Evolutionary conservation across 371 early-diverging fungal genomes (phyloP).

Genomic region (Nematocida ironsii): DNA sequence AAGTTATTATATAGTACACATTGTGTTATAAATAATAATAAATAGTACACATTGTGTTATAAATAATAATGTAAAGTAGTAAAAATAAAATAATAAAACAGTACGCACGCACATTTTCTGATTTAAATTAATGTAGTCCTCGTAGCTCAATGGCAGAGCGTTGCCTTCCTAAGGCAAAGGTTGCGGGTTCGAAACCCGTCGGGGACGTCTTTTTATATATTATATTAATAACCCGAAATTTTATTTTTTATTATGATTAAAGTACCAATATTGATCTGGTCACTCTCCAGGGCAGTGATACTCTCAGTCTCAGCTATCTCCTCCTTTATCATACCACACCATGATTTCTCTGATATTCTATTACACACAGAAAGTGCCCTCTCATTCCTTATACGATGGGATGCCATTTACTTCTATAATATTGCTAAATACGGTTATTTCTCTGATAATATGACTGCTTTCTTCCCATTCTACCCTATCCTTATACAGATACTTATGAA

Average conservation of each 20-base stretch:
- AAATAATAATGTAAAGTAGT: too few species aligned
- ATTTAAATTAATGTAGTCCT: slow-evolving; percentile 14
- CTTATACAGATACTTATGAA: slow-evolving; percentile 71
- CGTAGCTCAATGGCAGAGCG: slow-evolving; percentile 68
- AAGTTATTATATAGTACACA: too few species aligned
- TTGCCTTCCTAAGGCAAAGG: slow-evolving; percentile 68
- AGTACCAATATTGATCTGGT: slow-evolving; percentile 5
- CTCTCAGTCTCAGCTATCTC: slow-evolving; percentile 16
- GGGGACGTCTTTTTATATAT: slow-evolving; percentile 20
- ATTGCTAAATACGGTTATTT: slow-evolving; percentile 78
- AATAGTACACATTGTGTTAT: too few species aligned
- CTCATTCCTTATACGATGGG: slow-evolving; percentile 78
- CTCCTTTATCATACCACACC: slow-evolving; percentile 44
- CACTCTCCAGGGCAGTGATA: slow-evolving; percentile 3
- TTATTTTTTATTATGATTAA: slow-evolving; percentile 14
- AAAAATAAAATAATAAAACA: neutral
- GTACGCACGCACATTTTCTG: too few species aligned
- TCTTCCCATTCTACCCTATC: slow-evolving; percentile 79
- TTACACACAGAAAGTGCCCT: slow-evolving; percentile 71
- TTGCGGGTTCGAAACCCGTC: slow-evolving; percentile 67
- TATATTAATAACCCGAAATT: neutral
- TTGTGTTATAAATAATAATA: too few species aligned
- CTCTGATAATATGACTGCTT: slow-evolving; percentile 83
- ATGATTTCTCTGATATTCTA: slow-evolving; percentile 61
- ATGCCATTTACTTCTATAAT: slow-evolving; percentile 79